These are phyloP conservation scores for Eimeria mitis DNA, from an alignment of 169 alveolate species.

Conservation along the genomic window DNA sequence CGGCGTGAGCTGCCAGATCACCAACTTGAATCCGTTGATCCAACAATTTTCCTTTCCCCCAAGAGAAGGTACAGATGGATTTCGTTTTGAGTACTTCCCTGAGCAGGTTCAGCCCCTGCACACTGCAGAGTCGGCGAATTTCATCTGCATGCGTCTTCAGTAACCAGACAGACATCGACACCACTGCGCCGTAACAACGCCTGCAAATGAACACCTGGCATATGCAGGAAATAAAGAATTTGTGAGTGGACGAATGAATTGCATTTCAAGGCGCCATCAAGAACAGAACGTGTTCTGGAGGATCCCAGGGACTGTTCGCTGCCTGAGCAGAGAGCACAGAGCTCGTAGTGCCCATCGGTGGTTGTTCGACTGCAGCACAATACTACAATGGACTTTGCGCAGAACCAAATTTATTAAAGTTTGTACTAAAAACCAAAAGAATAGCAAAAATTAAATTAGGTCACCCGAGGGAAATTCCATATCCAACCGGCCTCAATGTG, in stretches of 20 bases:
- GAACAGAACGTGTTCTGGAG: not conserved
- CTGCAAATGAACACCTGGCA: too few species aligned
- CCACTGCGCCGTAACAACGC: not conserved
- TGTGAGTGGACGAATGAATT: not conserved
- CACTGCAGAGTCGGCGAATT: not conserved
- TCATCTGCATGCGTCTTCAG: not conserved
- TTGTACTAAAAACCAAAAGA: not conserved
- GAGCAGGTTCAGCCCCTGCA: not conserved
- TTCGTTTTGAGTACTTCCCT: not conserved
- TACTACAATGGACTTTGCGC: not conserved
- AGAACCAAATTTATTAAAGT: not conserved
- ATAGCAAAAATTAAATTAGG: not conserved
- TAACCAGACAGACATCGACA: slow-evolving; percentile 5
- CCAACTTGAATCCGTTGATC: not conserved
- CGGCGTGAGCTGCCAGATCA: not conserved
- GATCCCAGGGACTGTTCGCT: not conserved
- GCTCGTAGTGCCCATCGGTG: not conserved
- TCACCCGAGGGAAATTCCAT: not conserved
- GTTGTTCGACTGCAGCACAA: not conserved
- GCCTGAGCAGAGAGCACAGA: not conserved
- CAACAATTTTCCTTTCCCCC: not conserved
- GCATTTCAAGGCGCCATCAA: not conserved
- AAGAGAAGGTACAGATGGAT: not conserved
- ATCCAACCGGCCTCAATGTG: not conserved
- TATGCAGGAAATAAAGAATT: not conserved